These are phyloP conservation scores for Pezicula radicicola DNA, from an alignment of 2,329 filamentous ascomycete species.

Conservation along the genomic window DNA sequence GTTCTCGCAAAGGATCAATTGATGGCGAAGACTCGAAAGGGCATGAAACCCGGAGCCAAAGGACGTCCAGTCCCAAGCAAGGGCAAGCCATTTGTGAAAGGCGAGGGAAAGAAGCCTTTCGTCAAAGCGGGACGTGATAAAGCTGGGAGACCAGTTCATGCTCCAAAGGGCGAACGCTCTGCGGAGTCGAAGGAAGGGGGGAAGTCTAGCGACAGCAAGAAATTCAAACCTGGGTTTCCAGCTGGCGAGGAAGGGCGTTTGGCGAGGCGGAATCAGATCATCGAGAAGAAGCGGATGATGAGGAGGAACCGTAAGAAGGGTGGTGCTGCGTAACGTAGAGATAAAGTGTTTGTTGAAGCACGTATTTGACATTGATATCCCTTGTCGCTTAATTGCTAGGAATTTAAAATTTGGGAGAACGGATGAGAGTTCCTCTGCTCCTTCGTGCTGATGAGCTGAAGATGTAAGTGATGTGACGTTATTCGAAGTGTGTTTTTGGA, in stretches of 20 bases:
- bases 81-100: conserved; percentile 9
- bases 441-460: no score
- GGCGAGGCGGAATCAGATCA: conserved; percentile 70
- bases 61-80: conserved; percentile 11
- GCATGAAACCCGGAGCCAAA: conserved; percentile 23
- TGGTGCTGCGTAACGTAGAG: conserved; percentile 1
- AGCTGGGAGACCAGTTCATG: not conserved
- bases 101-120: conserved; percentile 15
- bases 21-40: conserved; percentile 33
- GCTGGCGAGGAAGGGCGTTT: conserved; percentile 50
- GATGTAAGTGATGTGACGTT: no score
- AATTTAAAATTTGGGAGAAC: no score
- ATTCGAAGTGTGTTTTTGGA: no score
- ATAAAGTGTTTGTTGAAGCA: not conserved
- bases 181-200: conserved; percentile 8
- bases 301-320: conserved; percentile 50
- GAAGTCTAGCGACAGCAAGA: conserved; percentile 3
- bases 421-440: no score
- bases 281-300: conserved; percentile 79
- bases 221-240: conserved; percentile 25
- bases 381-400: not conserved
- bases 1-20: conserved; percentile 23
- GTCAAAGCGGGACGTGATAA: conserved; percentile 13
- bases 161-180: conserved; percentile 11
- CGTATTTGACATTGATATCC: not conserved